These are phyloP conservation scores for Nakaseomyces delphensis DNA, from an alignment of 1,139 yeast species.

Conservation along the genomic window DNA sequence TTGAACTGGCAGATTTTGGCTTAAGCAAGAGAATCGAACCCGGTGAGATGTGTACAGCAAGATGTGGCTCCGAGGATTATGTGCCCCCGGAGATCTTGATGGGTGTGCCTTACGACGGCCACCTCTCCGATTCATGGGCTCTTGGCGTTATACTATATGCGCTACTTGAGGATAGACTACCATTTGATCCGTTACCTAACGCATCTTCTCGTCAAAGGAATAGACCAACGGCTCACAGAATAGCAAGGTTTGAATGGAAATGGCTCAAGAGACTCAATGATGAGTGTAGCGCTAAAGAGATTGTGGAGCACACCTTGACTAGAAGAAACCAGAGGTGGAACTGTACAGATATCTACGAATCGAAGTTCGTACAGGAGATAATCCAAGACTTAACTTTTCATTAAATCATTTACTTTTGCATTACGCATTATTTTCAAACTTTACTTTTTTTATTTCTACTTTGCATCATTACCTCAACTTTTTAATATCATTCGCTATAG, in stretches of 20 bases:
- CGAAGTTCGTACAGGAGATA: conserved; percentile 31
- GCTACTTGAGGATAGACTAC: conserved; percentile 72
- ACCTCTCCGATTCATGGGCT: conserved; percentile 89
- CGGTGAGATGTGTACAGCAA: conserved; percentile 53
- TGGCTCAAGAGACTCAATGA: conserved; percentile 49
- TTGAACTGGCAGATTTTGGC: conserved; percentile 81
- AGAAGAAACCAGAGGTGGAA: conserved; percentile 45
- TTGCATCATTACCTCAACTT: too few relatives aligned
- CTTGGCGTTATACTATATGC: conserved; percentile 84
- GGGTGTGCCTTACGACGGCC: conserved; percentile 87
- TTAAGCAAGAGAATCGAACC: conserved; percentile 60
- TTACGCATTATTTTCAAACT: too few relatives aligned
- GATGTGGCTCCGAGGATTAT: conserved; percentile 95
- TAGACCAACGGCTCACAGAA: conserved; percentile 67
- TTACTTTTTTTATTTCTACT: neutral
- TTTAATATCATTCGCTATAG: neutral
- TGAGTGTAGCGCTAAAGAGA: conserved; percentile 42
- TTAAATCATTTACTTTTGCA: conserved; percentile 5
- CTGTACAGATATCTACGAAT: conserved; percentile 34
- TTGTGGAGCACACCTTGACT: conserved; percentile 47
- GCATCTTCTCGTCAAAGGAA: conserved; percentile 44
- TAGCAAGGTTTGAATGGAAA: conserved; percentile 87
- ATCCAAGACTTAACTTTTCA: conserved; percentile 9
- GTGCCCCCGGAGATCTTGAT: conserved; percentile 87
- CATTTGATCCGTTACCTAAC: conserved; percentile 69